Evolutionary conservation across 1,139 yeast genomes (phyloP).

Genomic region (Hemisphaericaspora subhashii): DNA sequence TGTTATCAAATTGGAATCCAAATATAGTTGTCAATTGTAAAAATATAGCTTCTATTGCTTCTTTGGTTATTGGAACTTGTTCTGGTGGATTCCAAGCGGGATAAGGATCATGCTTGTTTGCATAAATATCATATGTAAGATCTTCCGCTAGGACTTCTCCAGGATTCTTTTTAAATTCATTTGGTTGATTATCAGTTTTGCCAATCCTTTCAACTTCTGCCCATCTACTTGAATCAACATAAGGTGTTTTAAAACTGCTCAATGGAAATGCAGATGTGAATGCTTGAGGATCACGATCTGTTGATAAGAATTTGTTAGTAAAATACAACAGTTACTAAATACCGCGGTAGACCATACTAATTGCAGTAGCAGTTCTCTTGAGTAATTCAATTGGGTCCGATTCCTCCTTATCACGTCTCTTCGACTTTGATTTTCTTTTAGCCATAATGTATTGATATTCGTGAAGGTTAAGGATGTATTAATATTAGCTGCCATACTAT

Average conservation of each 20-base stretch:
- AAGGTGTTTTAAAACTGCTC: constrained; percentile 52
- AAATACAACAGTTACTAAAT: neutral
- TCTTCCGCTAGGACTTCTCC: constrained; percentile 41
- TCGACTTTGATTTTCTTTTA: constrained; percentile 10
- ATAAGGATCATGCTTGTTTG: constrained; percentile 48
- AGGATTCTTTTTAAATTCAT: constrained; percentile 20
- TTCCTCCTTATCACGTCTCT: constrained; percentile 11
- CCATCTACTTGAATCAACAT: constrained; percentile 47
- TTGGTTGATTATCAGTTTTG: constrained; percentile 20
- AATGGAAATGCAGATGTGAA: constrained; percentile 31
- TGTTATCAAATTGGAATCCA: constrained; percentile 66
- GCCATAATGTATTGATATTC: constrained; percentile 8
- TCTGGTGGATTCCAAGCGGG: constrained; percentile 55
- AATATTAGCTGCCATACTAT: neutral
- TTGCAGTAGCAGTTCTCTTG: constrained; percentile 18
- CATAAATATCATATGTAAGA: constrained; percentile 39
- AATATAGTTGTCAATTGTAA: constrained; percentile 53
- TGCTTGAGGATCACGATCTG: constrained; percentile 15
- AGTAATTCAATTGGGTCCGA: constrained; percentile 17
- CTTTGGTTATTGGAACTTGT: constrained; percentile 56
- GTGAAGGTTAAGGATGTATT: neutral
- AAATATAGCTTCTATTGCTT: constrained; percentile 58
- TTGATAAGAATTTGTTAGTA: constrained; percentile 7
- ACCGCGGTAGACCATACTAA: constrained; percentile 18
- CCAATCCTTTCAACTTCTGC: constrained; percentile 36